phyloP scores from a whole-genome alignment of 129 eudicot species.

The Pulicaria dysenterica region DNA sequence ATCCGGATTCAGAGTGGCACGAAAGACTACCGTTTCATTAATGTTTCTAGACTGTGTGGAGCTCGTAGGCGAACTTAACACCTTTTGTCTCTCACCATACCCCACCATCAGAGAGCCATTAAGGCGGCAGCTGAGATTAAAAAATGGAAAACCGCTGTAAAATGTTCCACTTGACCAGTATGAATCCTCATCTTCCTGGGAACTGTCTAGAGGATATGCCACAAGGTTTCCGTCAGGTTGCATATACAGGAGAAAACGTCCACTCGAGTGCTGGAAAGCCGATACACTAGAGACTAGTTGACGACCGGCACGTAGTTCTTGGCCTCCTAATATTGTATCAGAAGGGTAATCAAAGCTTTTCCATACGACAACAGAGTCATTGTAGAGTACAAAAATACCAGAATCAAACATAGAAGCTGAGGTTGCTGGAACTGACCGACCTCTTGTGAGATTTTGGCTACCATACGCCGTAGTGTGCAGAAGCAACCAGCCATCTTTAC shows the following conservation, averaged over 20 bases:
- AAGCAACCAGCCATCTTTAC: slow-evolving; percentile 15
- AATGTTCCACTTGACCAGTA: slow-evolving; percentile 22
- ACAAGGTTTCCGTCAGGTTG: slow-evolving; percentile 33
- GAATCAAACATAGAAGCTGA: slow-evolving; percentile 36
- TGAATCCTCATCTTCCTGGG: not conserved
- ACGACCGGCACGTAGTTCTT: not conserved
- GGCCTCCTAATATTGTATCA: slow-evolving; percentile 44
- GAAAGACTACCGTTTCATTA: slow-evolving; percentile 23
- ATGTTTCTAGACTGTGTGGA: not conserved
- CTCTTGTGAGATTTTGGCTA: not conserved
- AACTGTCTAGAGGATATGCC: slow-evolving; percentile 24
- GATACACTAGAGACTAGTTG: slow-evolving; percentile 28
- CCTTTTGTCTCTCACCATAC: not conserved
- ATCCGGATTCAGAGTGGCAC: slow-evolving; percentile 32
- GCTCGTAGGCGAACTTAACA: not conserved
- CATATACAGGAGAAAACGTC: slow-evolving; percentile 20
- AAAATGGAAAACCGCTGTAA: rapidly evolving
- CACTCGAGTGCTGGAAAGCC: slow-evolving; percentile 14
- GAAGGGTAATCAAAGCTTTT: slow-evolving; percentile 30
- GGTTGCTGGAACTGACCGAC: not conserved
- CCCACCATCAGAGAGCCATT: slow-evolving; percentile 17
- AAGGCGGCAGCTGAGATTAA: not conserved
- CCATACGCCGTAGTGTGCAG: not conserved
- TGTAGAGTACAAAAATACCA: slow-evolving; percentile 37
- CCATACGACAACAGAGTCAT: slow-evolving; percentile 18